Base-by-base conservation (phyloP, 176 grass and related monocot species). In the Echinochloa phyllopogon region DNA sequence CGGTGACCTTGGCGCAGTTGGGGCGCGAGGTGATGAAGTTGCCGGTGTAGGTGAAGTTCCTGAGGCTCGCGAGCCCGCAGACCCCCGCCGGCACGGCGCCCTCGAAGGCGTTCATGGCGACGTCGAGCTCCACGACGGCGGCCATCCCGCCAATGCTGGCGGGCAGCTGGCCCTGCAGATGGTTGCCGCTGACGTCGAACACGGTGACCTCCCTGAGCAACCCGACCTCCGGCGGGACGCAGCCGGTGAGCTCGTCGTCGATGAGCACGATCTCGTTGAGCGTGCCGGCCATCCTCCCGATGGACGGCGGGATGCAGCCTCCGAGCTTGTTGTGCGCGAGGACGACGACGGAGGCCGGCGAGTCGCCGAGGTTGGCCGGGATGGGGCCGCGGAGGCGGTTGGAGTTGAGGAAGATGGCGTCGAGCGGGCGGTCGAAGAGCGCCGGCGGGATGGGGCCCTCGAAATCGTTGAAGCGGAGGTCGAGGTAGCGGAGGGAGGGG, bases 381-480 rank as follows among this genome's bases (percentile, higher is more conserved):
- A 98, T 95, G 36, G 88, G 86, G 14, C 29, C 18, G 1, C 79
- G 74, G 33, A 98, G 89, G 45, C 95, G 88, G 86, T 98, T 98
- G 24, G 92, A 93, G 89, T 98, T 98, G 79, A 98, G 76, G 74
- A 98, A 69, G 84, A 98, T 81, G 50, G 90, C 95, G 44, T 98
- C 95, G 44, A 98, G 88, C 16, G 95, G 90, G 15, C 68, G 84
- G 63, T 91, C 78, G 75, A 98, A 98, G 39, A 98, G 88, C 12
- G 11, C 20, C 0, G 77, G 63, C 56, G 95, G 95, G 49, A 98
- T 91, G 10, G 89, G 2, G 15, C 95, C 95, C 71, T 98, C 95
- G 69, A 98, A 98, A 5, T 98, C 92, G 59, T 98, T 98, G 75
- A 95, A 98, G 7, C 95, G 65, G 23, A 98, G 87, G 85, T 98